phyloP scores from a whole-genome alignment of 345 rosid genomes.

The Eucalyptus pauciflora region DNA sequence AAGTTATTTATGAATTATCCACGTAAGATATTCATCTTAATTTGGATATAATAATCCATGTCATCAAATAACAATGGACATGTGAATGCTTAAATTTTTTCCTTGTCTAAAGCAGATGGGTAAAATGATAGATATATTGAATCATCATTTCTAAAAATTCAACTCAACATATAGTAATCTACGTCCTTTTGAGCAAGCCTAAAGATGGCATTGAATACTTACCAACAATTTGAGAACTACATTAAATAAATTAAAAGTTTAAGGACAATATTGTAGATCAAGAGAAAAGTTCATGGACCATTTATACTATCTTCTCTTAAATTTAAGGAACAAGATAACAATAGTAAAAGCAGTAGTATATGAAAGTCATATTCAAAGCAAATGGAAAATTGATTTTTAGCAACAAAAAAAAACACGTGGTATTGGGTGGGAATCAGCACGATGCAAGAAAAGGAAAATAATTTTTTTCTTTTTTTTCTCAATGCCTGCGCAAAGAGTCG shows the following conservation, averaged over 20 bases:
- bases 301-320: no score
- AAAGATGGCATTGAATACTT: rapidly evolving
- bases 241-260: no score
- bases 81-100: background rate
- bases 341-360: background rate
- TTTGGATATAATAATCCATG: background rate
- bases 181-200: background rate
- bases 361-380: background rate
- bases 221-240: rapidly evolving
- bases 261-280: rapidly evolving
- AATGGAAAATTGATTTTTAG: background rate
- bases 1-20: background rate
- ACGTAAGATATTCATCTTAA: background rate
- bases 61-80: background rate
- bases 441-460: no score
- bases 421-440: background rate
- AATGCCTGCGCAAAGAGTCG: no score
- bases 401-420: background rate
- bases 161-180: background rate
- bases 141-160: no score
- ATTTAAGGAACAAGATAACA: no score
- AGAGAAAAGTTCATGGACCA: rapidly evolving
- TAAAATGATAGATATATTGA: no score
- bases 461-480: no score
- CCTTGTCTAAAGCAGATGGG: no score